Percentiles rank a stretch among this genome's conserved stretches.
phyloP scores from a whole-genome alignment of 2,329 filamentous ascomycete species.

The Hypocrella siamensis region DNA sequence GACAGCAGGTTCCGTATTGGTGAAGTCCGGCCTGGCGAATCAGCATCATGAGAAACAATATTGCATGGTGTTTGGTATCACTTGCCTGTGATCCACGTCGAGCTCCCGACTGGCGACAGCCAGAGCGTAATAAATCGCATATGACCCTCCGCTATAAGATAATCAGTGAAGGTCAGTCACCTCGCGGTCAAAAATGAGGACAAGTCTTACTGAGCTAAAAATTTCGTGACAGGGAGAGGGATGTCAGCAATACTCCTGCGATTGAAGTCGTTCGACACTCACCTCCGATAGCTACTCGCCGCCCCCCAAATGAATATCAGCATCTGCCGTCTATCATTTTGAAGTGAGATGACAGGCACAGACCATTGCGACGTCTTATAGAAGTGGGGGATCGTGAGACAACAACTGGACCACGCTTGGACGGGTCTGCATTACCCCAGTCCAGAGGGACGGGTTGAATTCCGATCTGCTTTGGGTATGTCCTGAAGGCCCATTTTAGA shows the following conservation, averaged over 20 bases:
- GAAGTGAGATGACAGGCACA: constrained; percentile 11
- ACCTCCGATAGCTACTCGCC: constrained; percentile 38
- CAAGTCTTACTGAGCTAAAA: constrained; percentile 21
- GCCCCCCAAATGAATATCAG: not conserved
- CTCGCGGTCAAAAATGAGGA: not conserved
- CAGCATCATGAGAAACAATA: constrained; percentile 4
- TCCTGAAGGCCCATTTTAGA: constrained; percentile 25
- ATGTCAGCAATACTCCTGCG: not conserved
- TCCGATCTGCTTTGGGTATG: constrained; percentile 86
- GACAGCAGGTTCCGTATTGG: constrained; percentile 78
- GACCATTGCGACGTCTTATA: constrained; percentile 68
- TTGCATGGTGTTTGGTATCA: not conserved
- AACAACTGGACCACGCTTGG: constrained; percentile 69
- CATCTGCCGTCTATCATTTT: not conserved
- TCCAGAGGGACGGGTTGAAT: constrained; percentile 81
- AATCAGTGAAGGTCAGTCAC: not conserved
- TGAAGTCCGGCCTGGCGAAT: constrained; percentile 36
- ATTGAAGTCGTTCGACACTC: constrained; percentile 10
- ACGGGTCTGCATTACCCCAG: constrained; percentile 69
- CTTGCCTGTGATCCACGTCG: constrained; percentile 56
- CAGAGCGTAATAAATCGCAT: constrained; percentile 89
- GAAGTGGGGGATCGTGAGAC: constrained; percentile 65
- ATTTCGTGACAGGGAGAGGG: constrained; percentile 3
- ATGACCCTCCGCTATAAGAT: constrained; percentile 55
- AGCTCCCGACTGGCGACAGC: constrained; percentile 86